Conservation (phyloP, 345 rosid genomes). For the Eucalyptus lansdowneana region DNA sequence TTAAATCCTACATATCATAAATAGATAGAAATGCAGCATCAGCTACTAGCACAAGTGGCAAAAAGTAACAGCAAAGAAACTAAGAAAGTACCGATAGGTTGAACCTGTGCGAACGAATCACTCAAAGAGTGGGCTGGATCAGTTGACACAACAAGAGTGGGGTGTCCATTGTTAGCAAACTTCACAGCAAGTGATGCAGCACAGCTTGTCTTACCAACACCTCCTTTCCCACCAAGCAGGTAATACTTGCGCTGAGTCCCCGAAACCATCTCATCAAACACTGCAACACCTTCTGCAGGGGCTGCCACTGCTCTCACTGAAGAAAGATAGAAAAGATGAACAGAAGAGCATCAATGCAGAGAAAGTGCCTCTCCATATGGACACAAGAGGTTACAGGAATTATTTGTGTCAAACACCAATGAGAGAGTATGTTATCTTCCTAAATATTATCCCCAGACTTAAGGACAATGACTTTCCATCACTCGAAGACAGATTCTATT, state of each 20-base stretch:
- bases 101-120: slow-evolving; percentile 95
- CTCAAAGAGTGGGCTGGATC: slow-evolving; percentile 98
- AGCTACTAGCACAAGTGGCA: neutral
- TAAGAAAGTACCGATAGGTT: neutral
- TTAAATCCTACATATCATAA: slow-evolving; percentile 45
- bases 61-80: neutral
- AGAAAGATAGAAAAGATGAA: neutral
- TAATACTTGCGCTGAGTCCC: slow-evolving; percentile 86
- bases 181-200: slow-evolving; percentile 98
- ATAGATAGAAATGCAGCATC: neutral
- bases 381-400: neutral
- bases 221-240: slow-evolving; percentile 98
- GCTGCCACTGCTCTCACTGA: slow-evolving; percentile 83
- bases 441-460: neutral
- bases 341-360: neutral
- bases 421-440: neutral
- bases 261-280: slow-evolving; percentile 81
- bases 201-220: slow-evolving; percentile 96
- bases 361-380: neutral
- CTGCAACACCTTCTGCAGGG: slow-evolving; percentile 56
- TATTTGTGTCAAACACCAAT: neutral
- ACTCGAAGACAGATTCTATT: neutral
- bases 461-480: neutral
- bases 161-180: slow-evolving; percentile 93
- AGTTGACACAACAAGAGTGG: slow-evolving; percentile 94